Base-by-base conservation (phyloP, 164 flowering plant species). In the Vitis rupestris region DNA sequence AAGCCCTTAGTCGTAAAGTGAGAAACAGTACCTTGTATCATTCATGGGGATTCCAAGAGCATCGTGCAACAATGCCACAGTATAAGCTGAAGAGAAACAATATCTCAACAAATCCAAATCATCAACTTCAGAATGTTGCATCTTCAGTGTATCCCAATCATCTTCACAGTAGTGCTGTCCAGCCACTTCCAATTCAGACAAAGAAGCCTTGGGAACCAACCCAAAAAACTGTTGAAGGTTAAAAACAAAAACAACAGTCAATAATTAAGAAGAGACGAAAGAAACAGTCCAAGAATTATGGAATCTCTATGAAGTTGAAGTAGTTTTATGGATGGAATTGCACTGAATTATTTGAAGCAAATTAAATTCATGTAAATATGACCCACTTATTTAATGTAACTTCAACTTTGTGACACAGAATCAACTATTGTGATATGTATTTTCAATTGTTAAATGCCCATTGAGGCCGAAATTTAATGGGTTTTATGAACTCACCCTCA, bases 11-110 rank as follows among this genome's bases (percentile, higher is more conserved):
- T 31, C 23, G 49, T 29, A n/a, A 51, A 53, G 30, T 60, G 47
- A 50, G 17, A 8, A 48, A 72, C 10, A 16, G 0, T 71, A 83
- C 88, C 86, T 83, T 69, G 71, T 73, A 49, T 76, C 81, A 65
- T 82, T 37, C 79, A 79, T 68, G 19, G 81, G 70, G 60, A 84
- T 67, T 65, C 83, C 84, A 69, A 86, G 82, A 68, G 63, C 71
- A 49, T 84, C 84, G 31, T 86, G 88, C 68, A 84, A 58, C 47
- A 86, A 56, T 12, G 87, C 84, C 52, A 82, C 78, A 30, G 75
- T 65, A 70, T 78, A 86, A 44, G 86, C 87, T 10, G 90, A 84
- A 68, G 83, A 86, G 75, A 84, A 86, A 70, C 90, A 86, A 48
- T 79, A 81, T 76, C 79, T 78, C 52, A 73, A 63, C 71, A 81